Base-by-base conservation (phyloP, 2,329 filamentous ascomycete genomes). In the Colletotrichum musicola region DNA sequence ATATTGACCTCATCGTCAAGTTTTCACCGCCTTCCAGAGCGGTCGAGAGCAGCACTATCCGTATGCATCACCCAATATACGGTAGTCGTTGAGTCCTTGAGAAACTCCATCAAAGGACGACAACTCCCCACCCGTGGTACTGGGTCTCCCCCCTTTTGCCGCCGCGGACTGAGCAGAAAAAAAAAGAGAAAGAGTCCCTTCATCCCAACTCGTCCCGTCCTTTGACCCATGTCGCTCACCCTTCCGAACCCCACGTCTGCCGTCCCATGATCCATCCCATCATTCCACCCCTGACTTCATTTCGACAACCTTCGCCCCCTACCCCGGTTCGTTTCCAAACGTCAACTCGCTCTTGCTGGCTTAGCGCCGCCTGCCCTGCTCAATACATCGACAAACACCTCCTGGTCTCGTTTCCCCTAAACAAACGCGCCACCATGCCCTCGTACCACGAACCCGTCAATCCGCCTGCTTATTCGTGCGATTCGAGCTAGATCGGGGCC, bases 331-430 rank as follows among this genome's bases (percentile, higher is more conserved):
- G 53, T 68, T 68, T 58, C 60, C 38, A 58, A 68, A 64, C 53
- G 60, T 64, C 64, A 35, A 64, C 38, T 54, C 54, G 47, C 64
- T 51, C 47, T 58, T 47, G 35, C 53, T 49, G 53, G 54, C 40
- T 40, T 53, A 56, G 30, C 30, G 30, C 30, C 30, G 53, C 12
- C 18, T 51, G 27, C 30, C 61, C 40, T 54, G 61, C 27, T 44
- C 38, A 42, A 54, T 40, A 35, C 30, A 47, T 58, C 46, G 53
- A 42, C 38, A 64, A 54, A 58, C 25, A 35, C 22, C 63, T 62
- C 58, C 63, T 66, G 50, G 57, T n/a, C 59, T 57, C 59, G 59
- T 67, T 67, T 67, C 64, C 35, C 46, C 59, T 67, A 49, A 27
- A 59, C 60, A 56, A 64, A 59, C 46, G 47, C 58, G 47, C 59